Evolutionary conservation across 306 rosid species (phyloP).

Genomic region (Prunus fruticosa): DNA sequence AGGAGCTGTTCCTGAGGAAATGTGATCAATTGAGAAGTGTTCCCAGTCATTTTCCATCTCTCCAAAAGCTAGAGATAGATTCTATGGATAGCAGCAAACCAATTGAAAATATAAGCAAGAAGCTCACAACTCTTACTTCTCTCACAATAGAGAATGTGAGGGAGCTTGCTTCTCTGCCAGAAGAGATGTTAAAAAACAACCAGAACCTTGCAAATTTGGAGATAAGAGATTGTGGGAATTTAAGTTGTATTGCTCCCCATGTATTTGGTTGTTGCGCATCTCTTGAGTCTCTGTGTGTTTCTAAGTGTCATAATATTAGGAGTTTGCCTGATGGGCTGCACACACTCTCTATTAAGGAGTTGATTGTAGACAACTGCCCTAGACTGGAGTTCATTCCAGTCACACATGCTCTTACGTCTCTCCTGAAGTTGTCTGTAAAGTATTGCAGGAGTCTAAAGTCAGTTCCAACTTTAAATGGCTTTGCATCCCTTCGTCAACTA

Average conservation of each 20-base stretch:
- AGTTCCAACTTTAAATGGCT: neutral
- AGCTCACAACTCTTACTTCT: neutral
- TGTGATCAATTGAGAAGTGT: neutral
- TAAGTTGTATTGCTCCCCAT: neutral
- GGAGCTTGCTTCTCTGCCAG: neutral
- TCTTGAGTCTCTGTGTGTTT: too few species aligned
- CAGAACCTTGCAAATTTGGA: neutral
- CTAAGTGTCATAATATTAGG: too few species aligned
- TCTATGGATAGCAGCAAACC: too few species aligned
- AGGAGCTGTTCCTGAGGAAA: neutral
- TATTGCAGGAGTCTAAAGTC: neutral
- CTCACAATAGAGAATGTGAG: too few species aligned
- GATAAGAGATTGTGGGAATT: neutral
- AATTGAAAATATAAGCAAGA: neutral
- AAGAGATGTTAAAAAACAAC: neutral
- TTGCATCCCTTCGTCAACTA: neutral
- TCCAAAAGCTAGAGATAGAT: neutral
- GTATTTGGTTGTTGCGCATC: too few species aligned
- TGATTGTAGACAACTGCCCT: too few species aligned
- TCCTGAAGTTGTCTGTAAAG: neutral
- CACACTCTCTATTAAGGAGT: too few species aligned
- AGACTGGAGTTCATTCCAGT: too few species aligned
- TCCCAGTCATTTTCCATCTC: neutral
- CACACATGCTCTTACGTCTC: neutral
- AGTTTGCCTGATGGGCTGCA: too few species aligned